These are phyloP conservation scores for Graphiopsis chlorocephala DNA, from an alignment of 2,329 filamentous ascomycete species.

Conservation along the genomic window DNA sequence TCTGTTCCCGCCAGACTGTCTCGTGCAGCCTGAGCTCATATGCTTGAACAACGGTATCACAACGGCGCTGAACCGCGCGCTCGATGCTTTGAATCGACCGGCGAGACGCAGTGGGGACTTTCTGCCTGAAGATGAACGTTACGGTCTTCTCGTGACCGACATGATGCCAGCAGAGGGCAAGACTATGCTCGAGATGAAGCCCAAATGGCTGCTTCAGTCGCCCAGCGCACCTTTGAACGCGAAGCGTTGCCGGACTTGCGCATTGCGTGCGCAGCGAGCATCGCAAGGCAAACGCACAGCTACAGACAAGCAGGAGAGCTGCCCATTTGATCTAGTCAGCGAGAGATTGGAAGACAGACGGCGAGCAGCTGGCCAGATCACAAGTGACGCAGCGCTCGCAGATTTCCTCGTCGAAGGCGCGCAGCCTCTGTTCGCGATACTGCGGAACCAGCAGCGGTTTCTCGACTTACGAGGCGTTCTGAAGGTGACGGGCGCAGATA, in stretches of 20 bases:
- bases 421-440: conserved; percentile 35
- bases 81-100: conserved; percentile 25
- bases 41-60: conserved; percentile 23
- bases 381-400: conserved; percentile 24
- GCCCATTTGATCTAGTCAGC: conserved; percentile 42
- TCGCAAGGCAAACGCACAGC: conserved; percentile 26
- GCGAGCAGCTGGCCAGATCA: conserved; percentile 25
- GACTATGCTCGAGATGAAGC: conserved; percentile 43
- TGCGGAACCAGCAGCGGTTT: conserved; percentile 37
- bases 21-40: conserved; percentile 33
- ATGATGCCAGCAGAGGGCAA: conserved; percentile 32
- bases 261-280: conserved; percentile 39
- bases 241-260: conserved; percentile 47
- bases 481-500: conserved; percentile 9
- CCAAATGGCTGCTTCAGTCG: conserved; percentile 49
- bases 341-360: conserved; percentile 25
- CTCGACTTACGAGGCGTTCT: conserved; percentile 40
- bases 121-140: conserved; percentile 27
- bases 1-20: conserved; percentile 31
- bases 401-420: conserved; percentile 33
- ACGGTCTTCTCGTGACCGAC: conserved; percentile 36
- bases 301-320: conserved; percentile 35
- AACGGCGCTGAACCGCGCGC: conserved; percentile 24
- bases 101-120: conserved; percentile 26
- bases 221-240: conserved; percentile 42